phyloP scores from a whole-genome alignment of 2,329 filamentous ascomycete genomes.

The Trichothecium sympodiale region DNA sequence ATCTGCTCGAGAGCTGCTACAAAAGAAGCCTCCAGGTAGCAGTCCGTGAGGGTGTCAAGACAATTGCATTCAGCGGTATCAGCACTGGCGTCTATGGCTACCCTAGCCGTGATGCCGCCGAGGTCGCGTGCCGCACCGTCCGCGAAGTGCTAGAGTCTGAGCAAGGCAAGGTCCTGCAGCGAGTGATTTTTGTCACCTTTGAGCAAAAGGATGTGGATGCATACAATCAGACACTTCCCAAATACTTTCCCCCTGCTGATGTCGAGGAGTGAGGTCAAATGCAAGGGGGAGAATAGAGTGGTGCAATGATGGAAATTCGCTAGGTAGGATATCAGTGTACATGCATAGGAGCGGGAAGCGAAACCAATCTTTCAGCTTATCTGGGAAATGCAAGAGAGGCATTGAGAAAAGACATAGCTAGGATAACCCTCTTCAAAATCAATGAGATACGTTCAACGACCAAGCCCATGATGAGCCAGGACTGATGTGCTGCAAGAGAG shows the following conservation, averaged over 20 bases:
- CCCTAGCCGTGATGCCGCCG: constrained; percentile 61
- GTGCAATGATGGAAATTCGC: no score
- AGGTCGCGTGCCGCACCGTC: constrained; percentile 53
- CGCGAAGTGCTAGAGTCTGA: constrained; percentile 40
- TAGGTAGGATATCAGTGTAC: no score
- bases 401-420: no score
- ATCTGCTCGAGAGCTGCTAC: constrained; percentile 55
- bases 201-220: constrained; percentile 63
- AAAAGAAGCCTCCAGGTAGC: constrained; percentile 61
- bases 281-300: neutral
- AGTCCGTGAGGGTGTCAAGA: constrained; percentile 51
- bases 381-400: constrained; percentile 1
- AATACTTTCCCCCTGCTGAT: constrained; percentile 13
- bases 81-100: constrained; percentile 90
- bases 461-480: no score
- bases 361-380: constrained; percentile 11
- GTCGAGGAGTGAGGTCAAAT: neutral
- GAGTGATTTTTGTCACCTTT: constrained; percentile 80
- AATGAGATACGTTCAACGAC: no score
- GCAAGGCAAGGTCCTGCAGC: constrained; percentile 44
- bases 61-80: constrained; percentile 71
- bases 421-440: no score
- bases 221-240: constrained; percentile 58
- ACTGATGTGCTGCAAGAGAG: no score
- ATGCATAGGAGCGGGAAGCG: neutral